Evolutionary conservation across 495 filamentous ascomycete species (phyloP), one percentile per base, ranked within the genome.

Genomic region (Aspergillus olivimuriae): DNA sequence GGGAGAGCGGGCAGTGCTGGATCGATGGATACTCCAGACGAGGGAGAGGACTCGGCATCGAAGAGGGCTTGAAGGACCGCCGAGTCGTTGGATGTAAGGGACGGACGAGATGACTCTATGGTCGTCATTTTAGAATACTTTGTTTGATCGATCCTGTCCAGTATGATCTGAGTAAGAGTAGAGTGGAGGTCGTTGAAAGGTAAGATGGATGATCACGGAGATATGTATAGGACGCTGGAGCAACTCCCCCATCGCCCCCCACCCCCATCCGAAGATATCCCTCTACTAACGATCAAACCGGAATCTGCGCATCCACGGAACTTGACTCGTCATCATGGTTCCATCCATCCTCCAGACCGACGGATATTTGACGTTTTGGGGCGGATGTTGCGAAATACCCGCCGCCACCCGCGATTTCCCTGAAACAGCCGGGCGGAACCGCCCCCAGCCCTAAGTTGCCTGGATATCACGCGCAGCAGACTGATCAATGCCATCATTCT

Each of bases 11-110:
- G 78, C 10, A 87, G 71, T 2, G 64, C 64, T 1, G 67, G 4
- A 51, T 83, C 76, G 30, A 89, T 68, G 21, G 68, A 62, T 17
- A 80, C 57, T 1, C 67, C 60, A 1, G 69, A 55, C 9, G 68
- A 68, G 1, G 84, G 78, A 16, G 82, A 76, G 22, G 79, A 74
- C 56, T 90, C 87, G 10, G 84, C 82, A 49, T 92, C 86, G 54
- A 85, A 88, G 60, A 94, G 82, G 41, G 85, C 83, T 51, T 81
- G 69, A 32, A 92, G 78, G 47, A 91, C 78, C 24, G 78, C 73
- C 46, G 79, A 61, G 62, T 94, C 88, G 54, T 84, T 83, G 19
- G 62, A 61, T 42, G 81, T 83, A 20, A 94, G 78, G 35, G 24
- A 69, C 57, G 58, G 71, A 43, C 54, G 56, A 17, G 59, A 50